Conservation (phyloP, 495 filamentous ascomycete genomes). For the Elasticomyces elasticus region DNA sequence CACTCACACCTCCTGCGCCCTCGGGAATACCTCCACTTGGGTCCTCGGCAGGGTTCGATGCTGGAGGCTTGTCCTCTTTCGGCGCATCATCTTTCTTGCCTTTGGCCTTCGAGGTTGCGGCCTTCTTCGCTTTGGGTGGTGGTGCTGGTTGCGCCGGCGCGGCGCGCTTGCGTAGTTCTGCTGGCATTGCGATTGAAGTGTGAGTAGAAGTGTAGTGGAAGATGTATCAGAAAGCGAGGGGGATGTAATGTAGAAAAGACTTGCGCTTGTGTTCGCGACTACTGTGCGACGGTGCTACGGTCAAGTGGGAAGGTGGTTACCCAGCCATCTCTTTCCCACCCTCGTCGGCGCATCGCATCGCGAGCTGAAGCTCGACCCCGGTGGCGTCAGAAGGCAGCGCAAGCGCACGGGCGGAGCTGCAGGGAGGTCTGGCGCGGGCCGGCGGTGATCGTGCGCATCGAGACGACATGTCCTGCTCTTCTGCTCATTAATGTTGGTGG, state of each 20-base stretch:
- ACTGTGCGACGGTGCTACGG: not conserved
- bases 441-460: not conserved
- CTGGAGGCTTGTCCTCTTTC: conserved; percentile 44
- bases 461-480: not conserved
- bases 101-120: conserved; percentile 13
- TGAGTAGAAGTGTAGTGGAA: not conserved
- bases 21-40: conserved; percentile 27
- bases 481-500: too few species aligned
- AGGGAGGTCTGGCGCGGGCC: not conserved
- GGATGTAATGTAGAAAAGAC: not conserved
- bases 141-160: conserved; percentile 28
- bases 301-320: not conserved
- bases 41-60: conserved; percentile 37
- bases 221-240: not conserved
- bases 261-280: not conserved
- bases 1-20: conserved; percentile 23
- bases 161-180: conserved; percentile 34
- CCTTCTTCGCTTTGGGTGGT: conserved; percentile 28
- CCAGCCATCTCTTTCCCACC: not conserved
- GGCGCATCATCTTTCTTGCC: conserved; percentile 36
- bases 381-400: not conserved
- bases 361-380: not conserved
- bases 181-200: conserved; percentile 1
- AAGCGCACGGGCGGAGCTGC: not conserved
- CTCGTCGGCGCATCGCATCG: not conserved